phyloP scores from a whole-genome alignment of 192 early-diverging fungal species.

The Backusella circina region DNA sequence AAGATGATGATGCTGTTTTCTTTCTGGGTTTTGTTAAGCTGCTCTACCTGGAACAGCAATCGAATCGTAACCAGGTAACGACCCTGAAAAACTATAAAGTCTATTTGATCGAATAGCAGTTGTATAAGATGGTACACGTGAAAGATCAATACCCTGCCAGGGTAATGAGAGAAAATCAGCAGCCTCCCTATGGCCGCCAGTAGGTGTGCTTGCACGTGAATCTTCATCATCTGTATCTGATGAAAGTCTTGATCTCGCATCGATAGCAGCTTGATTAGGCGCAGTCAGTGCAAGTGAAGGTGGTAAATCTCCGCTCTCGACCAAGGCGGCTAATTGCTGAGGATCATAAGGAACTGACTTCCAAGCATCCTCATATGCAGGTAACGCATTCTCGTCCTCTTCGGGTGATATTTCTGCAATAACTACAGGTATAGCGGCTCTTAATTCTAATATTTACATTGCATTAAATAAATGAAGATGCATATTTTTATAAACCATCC shows the following conservation, averaged over 20 bases:
- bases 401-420: conserved; percentile 22
- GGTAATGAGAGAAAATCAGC: conserved; percentile 4
- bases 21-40: conserved; percentile 1
- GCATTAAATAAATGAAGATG: not conserved
- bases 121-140: conserved; percentile 32
- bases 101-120: conserved; percentile 27
- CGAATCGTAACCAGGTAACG: conserved; percentile 28
- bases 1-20: not conserved
- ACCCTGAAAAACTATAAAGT: conserved; percentile 18
- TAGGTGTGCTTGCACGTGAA: not conserved
- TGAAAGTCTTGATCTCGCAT: not conserved
- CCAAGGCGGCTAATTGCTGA: conserved; percentile 6
- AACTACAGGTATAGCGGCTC: conserved; percentile 30
- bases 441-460: conserved; percentile 22
- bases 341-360: conserved; percentile 29
- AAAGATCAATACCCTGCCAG: conserved; percentile 27
- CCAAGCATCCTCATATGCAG: conserved; percentile 34
- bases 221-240: conserved; percentile 7
- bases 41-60: conserved; percentile 19
- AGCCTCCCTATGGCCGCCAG: not conserved
- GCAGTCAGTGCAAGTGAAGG: conserved; percentile 14
- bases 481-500: not conserved
- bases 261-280: conserved; percentile 26
- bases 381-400: conserved; percentile 22
- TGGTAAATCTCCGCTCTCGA: conserved; percentile 17